phyloP scores from a whole-genome alignment of 257 asterid genomes.

The Solanum chilense region DNA sequence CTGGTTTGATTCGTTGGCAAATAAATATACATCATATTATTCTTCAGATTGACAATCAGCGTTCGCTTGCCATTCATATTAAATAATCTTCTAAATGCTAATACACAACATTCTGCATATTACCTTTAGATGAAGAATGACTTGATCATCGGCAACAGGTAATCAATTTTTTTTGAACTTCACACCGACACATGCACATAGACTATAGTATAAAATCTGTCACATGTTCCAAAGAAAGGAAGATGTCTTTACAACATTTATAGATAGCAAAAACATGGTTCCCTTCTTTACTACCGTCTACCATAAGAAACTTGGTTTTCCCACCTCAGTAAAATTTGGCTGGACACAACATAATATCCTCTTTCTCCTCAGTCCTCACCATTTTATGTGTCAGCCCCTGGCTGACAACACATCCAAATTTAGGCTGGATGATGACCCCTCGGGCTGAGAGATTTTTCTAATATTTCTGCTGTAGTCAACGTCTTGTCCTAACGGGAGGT shows the following conservation, averaged over 20 bases:
- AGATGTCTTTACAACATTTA: background rate
- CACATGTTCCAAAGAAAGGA: background rate
- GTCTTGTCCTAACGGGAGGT: conserved; percentile 13
- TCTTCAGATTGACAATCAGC: background rate
- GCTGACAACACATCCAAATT: conserved; percentile 69
- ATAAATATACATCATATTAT: background rate
- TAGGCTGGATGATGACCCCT: conserved; percentile 22
- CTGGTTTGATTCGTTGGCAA: background rate
- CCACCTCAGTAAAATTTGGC: background rate
- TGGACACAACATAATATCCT: background rate
- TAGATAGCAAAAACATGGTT: background rate
- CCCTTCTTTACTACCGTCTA: background rate
- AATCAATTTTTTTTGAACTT: background rate
- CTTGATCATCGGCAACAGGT: background rate
- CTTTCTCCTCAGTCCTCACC: background rate
- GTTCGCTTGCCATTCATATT: background rate
- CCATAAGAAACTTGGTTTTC: background rate
- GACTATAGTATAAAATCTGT: background rate
- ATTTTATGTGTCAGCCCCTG: conserved; percentile 36
- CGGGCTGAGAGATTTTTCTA: conserved; percentile 24
- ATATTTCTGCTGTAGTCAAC: conserved; percentile 21
- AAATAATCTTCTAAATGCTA: background rate
- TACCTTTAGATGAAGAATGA: background rate
- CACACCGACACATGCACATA: background rate
- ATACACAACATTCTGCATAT: background rate